Base-by-base conservation (phyloP, 495 filamentous ascomycete genomes). In the Trichoderma orchidacearum region DNA sequence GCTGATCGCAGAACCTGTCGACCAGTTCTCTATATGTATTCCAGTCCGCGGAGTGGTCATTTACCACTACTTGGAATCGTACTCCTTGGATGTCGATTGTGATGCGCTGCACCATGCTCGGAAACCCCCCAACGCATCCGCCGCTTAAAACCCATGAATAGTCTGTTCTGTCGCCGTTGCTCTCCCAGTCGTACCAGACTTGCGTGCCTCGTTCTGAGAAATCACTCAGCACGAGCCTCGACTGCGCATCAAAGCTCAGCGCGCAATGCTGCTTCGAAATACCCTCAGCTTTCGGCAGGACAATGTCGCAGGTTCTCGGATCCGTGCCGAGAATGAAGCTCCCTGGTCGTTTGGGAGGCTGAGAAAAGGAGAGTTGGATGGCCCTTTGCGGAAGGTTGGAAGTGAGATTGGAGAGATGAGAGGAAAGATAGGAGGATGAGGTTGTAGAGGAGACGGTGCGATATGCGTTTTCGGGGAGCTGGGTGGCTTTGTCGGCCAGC, bases 131-230 rank as follows among this genome's bases (percentile, higher is more conserved):
- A 8, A 17, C 27, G 53, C 30, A 35, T 23, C 28, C 51, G 27
- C 51, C 18, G 51, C 51, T 30, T 5, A 55, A 31, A 18, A 28
- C 1, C 53, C 53, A 55, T n/a, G 53, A 34, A 13, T 55, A 35
- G 13, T 55, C 53, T 3, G 21, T 36, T 25, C 11, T 55, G 31
- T 55, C 53, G 53, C 53, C 53, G 8, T 34, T 55, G 31, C 53
- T 55, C 18, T 55, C 53, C 53, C 53, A 55, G 53, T 55, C 53
- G 31, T 34, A 55, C 53, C 53, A 55, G 7, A 55, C 53, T 21
- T 55, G 53, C 6, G 53, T 55, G 12, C 53, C 53, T n/a, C 13
- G n/a, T 25, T 18, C 53, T 32, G 53, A 55, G 4, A 35, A 34
- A 31, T 55, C 53, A 17, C 32, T 27, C 1, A 55, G 53, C 9